Evolutionary conservation across 2,329 filamentous ascomycete genomes (phyloP), one percentile per base, ranked within the genome.

Genomic region (Diaporthe sp.): DNA sequence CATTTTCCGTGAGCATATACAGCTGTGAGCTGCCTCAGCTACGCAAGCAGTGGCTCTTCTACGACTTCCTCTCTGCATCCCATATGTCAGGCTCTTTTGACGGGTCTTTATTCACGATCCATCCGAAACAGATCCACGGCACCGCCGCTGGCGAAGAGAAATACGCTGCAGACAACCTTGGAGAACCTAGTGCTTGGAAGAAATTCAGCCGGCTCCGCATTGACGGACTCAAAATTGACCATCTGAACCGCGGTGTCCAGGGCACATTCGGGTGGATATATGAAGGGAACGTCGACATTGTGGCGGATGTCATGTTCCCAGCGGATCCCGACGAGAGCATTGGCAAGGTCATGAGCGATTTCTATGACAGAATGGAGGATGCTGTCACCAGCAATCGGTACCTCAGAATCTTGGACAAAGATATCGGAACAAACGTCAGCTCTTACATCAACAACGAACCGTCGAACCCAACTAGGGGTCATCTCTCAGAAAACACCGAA

Each of bases 221-320:
- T 75, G 97, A 99, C 81, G 95, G 94, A 0, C 89, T 99, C 13
- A 98, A 94, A 82, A 98, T 99, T 73, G 97, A 98, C 80, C 97
- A 99, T 83, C 89, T 99, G 13, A 99, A 99, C 82, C 92, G 95
- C 57, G 96, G 96, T 34, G 95, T 98, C 25, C 92, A 97, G 77
- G 97, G 97, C 0, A 96, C 96, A 0, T 98, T 99, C 83, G 96
- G 95, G 4, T 99, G 97, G 97, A 99, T 99, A 72, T 94, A 97
- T 79, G 95, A 98, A 85, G 97, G 97, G 47, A 98, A 97, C 77
- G 95, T 99, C 55, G 97, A 99, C 82, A 98, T 99, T 77, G 93
- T 98, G 20, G 94, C 97, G 9, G 97, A 99, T 81, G 92, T 99
- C 78, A 96, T 98, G 92, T 94, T 99, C 77, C 97, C 97, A 0